phyloP scores from a whole-genome alignment of 2,329 filamentous ascomycete genomes.

The Coleophoma crateriformis region DNA sequence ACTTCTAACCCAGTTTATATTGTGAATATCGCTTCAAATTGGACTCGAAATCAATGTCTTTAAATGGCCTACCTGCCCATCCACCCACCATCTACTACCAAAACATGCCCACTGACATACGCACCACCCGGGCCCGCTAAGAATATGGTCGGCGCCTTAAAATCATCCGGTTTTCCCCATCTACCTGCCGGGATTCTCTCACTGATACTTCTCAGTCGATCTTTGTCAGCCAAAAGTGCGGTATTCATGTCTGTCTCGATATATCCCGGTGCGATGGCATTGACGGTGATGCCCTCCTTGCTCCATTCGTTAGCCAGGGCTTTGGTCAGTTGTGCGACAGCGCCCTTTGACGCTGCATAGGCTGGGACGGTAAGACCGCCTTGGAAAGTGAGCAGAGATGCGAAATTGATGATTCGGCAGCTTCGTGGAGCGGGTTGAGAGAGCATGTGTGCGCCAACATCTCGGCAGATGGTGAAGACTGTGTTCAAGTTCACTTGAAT shows the following conservation, averaged over 20 bases:
- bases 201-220: conserved; percentile 67
- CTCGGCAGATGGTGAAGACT: conserved; percentile 74
- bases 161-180: conserved; percentile 82
- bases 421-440: conserved; percentile 31
- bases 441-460: conserved; percentile 76
- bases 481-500: conserved; percentile 82
- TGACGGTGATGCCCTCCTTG: conserved; percentile 72
- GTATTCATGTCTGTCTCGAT: conserved; percentile 93
- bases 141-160: conserved; percentile 77
- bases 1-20: too few relatives aligned
- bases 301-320: conserved; percentile 85
- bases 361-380: conserved; percentile 82
- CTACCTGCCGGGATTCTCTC: conserved; percentile 76
- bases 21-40: too few relatives aligned
- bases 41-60: too few relatives aligned
- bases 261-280: conserved; percentile 86
- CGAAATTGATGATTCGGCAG: conserved; percentile 74
- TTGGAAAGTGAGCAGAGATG: conserved; percentile 74
- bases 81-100: conserved; percentile 88
- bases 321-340: conserved; percentile 78
- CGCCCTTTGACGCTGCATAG: conserved; percentile 79
- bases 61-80: conserved; percentile 63
- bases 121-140: conserved; percentile 70
- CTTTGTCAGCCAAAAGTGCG: conserved; percentile 68
- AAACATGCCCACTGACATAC: conserved; percentile 76